Evolutionary conservation across 495 filamentous ascomycete species (phyloP).

Genomic region (Hypomontagnella submonticulosa): DNA sequence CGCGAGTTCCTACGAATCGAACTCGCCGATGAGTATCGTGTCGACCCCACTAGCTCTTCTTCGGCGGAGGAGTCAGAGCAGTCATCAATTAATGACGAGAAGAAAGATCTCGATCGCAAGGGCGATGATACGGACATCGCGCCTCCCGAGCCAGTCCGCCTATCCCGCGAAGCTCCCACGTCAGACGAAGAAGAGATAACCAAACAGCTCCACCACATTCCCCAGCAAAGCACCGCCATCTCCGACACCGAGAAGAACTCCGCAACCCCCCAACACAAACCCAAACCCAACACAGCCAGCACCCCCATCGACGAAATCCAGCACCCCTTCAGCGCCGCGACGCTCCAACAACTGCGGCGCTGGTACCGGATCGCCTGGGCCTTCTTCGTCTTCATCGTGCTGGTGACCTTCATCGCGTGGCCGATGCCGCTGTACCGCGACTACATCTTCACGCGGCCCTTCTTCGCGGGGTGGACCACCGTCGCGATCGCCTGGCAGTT

Average conservation of each 20-base stretch:
- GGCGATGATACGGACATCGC: constrained; percentile 1
- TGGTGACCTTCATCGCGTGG: constrained; percentile 80
- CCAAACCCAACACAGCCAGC: background rate
- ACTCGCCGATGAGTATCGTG: constrained; percentile 61
- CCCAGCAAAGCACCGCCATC: background rate
- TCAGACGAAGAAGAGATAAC: constrained; percentile 4
- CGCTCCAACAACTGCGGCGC: constrained; percentile 68
- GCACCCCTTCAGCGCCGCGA: constrained; percentile 55
- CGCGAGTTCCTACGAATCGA: constrained; percentile 58
- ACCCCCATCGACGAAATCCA: constrained; percentile 35
- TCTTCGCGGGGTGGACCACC: constrained; percentile 83
- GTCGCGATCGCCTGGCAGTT: constrained; percentile 53
- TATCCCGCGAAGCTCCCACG: constrained; percentile 12
- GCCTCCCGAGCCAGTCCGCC: constrained; percentile 7
- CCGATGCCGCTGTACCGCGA: constrained; percentile 86
- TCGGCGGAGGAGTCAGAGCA: constrained; percentile 48
- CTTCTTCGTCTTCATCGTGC: constrained; percentile 73
- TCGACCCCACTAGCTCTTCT: constrained; percentile 64
- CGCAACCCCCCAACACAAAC: background rate
- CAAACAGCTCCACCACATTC: background rate
- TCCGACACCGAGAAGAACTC: background rate
- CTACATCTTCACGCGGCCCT: constrained; percentile 82
- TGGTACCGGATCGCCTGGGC: constrained; percentile 76
- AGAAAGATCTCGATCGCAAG: constrained; percentile 8
- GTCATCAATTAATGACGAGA: constrained; percentile 27